phyloP scores from a whole-genome alignment of 2,329 filamentous ascomycete genomes.

The Penicillium griseofulvum region DNA sequence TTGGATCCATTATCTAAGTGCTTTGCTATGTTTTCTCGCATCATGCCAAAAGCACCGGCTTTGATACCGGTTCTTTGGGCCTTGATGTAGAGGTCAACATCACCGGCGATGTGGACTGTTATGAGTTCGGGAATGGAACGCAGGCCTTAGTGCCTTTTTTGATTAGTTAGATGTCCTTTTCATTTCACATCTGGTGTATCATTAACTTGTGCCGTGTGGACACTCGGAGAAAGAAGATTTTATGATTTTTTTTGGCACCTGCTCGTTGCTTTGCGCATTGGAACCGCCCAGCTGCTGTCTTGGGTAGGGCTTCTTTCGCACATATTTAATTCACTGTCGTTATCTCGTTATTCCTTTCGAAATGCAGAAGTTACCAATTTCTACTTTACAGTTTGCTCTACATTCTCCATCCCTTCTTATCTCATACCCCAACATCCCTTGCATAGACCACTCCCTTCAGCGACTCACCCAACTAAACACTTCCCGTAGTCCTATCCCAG shows the following conservation, averaged over 20 bases:
- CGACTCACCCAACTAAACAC: too few relatives aligned
- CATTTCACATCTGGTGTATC: conserved; percentile 25
- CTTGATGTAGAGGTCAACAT: background rate
- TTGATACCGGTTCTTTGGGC: conserved; percentile 2
- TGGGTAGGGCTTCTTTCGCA: conserved; percentile 11
- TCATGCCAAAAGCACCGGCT: conserved; percentile 14
- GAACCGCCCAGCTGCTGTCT: conserved; percentile 17
- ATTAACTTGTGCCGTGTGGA: conserved; percentile 30
- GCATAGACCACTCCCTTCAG: background rate
- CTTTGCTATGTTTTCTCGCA: conserved; percentile 10
- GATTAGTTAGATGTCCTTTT: conserved; percentile 22
- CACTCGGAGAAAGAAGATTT: conserved; percentile 33
- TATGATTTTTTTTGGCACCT: background rate
- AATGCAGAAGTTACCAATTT: too few relatives aligned
- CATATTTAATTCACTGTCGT: conserved; percentile 13
- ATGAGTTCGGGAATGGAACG: conserved; percentile 18
- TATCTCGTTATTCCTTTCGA: too few relatives aligned
- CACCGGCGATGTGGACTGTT: conserved; percentile 12
- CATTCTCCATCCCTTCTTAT: too few relatives aligned
- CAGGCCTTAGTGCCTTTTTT: conserved; percentile 10
- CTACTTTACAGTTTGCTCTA: rapidly evolving
- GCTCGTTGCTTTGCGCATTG: conserved; percentile 4
- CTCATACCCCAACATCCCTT: background rate
- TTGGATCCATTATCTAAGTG: conserved; percentile 40
- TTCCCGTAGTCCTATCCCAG: background rate